A percentile compares a stretch with the other conserved stretches of the same genome.
Evolutionary conservation across 169 alveolate genomes (phyloP).

Genomic region (Babesia bigemina): DNA sequence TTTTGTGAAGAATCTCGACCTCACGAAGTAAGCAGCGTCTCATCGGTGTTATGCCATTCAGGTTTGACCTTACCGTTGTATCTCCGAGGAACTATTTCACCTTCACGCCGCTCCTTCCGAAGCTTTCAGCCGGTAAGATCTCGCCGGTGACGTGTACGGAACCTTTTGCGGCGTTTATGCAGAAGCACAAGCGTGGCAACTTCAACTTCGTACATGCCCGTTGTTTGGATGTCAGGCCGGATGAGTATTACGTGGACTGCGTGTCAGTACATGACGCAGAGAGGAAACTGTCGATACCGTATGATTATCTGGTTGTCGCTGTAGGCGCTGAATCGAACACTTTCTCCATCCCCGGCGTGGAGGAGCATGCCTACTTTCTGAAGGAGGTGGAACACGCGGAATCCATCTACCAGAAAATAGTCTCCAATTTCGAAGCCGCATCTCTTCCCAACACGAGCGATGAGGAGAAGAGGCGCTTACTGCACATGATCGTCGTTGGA

Average conservation of each 20-base stretch:
- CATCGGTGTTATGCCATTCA: not conserved
- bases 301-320: conserved; percentile 74
- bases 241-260: conserved; percentile 50
- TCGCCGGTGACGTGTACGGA: conserved; percentile 68
- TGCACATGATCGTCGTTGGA: conserved; percentile 76
- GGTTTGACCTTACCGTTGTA: conserved; percentile 71
- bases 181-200: conserved; percentile 22
- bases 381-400: conserved; percentile 77
- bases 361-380: conserved; percentile 71
- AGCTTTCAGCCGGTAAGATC: conserved; percentile 69
- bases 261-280: conserved; percentile 45
- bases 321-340: conserved; percentile 78
- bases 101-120: conserved; percentile 79
- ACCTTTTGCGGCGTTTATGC: conserved; percentile 56
- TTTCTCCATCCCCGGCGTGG: conserved; percentile 77
- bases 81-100: conserved; percentile 81
- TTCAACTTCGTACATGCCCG: conserved; percentile 51
- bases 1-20: conserved; percentile 67
- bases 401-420: conserved; percentile 49
- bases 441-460: conserved; percentile 42
- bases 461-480: conserved; percentile 47
- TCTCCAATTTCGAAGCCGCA: conserved; percentile 65
- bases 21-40: conserved; percentile 28
- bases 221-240: conserved; percentile 58
- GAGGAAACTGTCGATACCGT: conserved; percentile 31